A percentile compares a stretch with the other conserved stretches of the same genome.
phyloP scores from a whole-genome alignment of 352 stramenopile genomes.

The Globisporangium ultimum region DNA sequence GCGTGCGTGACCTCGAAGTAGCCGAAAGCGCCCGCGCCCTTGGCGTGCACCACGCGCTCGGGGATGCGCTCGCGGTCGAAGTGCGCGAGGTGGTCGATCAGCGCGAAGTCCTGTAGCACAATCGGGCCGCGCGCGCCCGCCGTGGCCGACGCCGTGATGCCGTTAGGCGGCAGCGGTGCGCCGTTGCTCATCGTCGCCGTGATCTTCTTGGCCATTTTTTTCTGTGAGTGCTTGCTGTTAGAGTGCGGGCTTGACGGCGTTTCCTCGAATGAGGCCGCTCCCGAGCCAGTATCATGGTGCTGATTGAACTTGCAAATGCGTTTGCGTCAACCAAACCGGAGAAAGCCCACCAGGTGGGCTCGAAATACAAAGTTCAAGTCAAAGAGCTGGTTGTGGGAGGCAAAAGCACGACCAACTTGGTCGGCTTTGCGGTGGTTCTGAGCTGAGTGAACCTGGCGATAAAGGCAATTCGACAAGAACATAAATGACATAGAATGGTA shows the following conservation, averaged over 20 bases:
- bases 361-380: neutral
- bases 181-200: slow-evolving; percentile 57
- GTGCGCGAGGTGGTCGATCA: slow-evolving; percentile 89
- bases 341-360: neutral
- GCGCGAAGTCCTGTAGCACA: slow-evolving; percentile 80
- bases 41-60: slow-evolving; percentile 91
- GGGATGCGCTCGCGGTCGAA: slow-evolving; percentile 92
- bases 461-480: neutral
- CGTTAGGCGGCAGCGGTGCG: slow-evolving; percentile 53
- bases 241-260: neutral
- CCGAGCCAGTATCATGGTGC: neutral
- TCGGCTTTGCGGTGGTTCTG: slow-evolving; percentile 7
- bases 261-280: neutral
- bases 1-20: slow-evolving; percentile 88
- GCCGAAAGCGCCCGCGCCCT: slow-evolving; percentile 86
- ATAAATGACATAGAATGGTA: neutral
- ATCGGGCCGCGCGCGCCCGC: slow-evolving; percentile 57
- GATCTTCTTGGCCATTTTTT: neutral
- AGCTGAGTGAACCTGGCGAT: neutral
- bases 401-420: neutral
- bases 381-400: slow-evolving; percentile 1
- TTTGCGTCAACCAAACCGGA: slow-evolving; percentile 11
- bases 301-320: slow-evolving; percentile 9
- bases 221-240: neutral
- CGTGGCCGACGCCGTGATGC: slow-evolving; percentile 71